A percentile compares a stretch with the other conserved stretches of the same genome.
Conservation (phyloP, 495 filamentous ascomycete genomes). For the Lentithecium fluviatile region DNA sequence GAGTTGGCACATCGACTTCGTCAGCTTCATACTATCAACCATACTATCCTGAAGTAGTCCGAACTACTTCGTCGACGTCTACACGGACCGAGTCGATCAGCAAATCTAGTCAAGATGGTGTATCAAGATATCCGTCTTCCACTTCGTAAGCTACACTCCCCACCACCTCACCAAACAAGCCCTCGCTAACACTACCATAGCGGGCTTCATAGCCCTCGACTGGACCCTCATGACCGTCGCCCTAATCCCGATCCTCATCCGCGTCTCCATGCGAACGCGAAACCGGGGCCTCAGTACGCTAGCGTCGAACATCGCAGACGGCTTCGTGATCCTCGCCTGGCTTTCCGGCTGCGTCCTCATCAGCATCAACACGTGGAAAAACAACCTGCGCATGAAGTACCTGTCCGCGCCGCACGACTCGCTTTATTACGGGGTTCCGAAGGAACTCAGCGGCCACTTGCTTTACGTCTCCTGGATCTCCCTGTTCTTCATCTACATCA, state of each 20-base stretch:
- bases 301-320: slow-evolving; percentile 36
- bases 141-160: slow-evolving; percentile 24
- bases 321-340: slow-evolving; percentile 42
- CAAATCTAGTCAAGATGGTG: slow-evolving; percentile 17
- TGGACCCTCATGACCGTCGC: slow-evolving; percentile 42
- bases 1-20: too few relatives aligned
- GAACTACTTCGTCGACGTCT: too few relatives aligned
- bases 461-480: slow-evolving; percentile 44
- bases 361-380: slow-evolving; percentile 45
- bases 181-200: slow-evolving; percentile 15
- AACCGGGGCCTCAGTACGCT: slow-evolving; percentile 21
- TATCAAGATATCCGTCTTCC: slow-evolving; percentile 35
- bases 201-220: slow-evolving; percentile 43
- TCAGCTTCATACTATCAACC: too few relatives aligned
- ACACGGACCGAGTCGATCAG: background rate
- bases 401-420: slow-evolving; percentile 24
- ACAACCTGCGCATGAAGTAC: slow-evolving; percentile 35
- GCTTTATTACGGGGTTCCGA: slow-evolving; percentile 35
- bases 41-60: too few relatives aligned
- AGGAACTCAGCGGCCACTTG: slow-evolving; percentile 29
- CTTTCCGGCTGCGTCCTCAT: slow-evolving; percentile 41
- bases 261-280: slow-evolving; percentile 37
- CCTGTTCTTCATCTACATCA: slow-evolving; percentile 45
- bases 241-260: slow-evolving; percentile 38
- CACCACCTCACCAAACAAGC: background rate